Base-by-base conservation (phyloP, 2,329 filamentous ascomycete genomes). In the Exophiala sp. region DNA sequence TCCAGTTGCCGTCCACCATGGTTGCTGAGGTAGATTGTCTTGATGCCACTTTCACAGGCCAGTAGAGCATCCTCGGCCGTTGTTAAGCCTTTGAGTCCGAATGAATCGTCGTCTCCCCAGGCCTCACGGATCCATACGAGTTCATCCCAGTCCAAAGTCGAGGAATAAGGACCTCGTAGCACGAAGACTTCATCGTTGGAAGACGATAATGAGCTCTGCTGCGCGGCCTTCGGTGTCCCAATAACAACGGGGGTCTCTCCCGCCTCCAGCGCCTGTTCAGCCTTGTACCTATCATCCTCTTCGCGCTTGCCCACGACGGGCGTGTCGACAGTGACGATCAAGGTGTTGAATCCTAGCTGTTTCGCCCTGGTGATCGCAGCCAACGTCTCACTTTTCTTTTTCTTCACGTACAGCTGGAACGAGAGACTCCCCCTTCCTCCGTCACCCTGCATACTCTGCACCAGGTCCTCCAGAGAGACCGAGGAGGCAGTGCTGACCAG, bases 1-100 rank as follows among this genome's bases (percentile, higher is more conserved):
- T 81, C 78, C 1, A 77, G 65, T 2, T 76, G 75, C 18, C 79
- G 67, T 2, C 79, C 79, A 11, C 79, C 79, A 50, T 81, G 79
- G 53, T 81, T 82, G 56, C 73, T 78, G 23, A 81, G 55, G 48
- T 79, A 62, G 39, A 81, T 75, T 1, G 75, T 77, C 53, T 79
- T 72, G 27, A 75, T 65, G 0, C 75, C 76, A 46, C 70, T 64
- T 32, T 73, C 63, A 48, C 73, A 69, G 0, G 78, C 78, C 27
- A 71, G 58, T 11, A 68, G 68, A 0, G 78, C 78, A 59, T 82
- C 78, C 30, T 76, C 76, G 0, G 75, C 76, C 9, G 68, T 73
- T 67, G 78, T 77, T 2, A 81, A 70, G 0, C 78, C 78, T 61
- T 81, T 81, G 23, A 80, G 53, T 34, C 77, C 71, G 13, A 81